Evolutionary conservation across 2,329 filamentous ascomycete genomes (phyloP), one percentile per base, ranked within the genome.

Genomic region (Scopulariopsis brevicaulis): DNA sequence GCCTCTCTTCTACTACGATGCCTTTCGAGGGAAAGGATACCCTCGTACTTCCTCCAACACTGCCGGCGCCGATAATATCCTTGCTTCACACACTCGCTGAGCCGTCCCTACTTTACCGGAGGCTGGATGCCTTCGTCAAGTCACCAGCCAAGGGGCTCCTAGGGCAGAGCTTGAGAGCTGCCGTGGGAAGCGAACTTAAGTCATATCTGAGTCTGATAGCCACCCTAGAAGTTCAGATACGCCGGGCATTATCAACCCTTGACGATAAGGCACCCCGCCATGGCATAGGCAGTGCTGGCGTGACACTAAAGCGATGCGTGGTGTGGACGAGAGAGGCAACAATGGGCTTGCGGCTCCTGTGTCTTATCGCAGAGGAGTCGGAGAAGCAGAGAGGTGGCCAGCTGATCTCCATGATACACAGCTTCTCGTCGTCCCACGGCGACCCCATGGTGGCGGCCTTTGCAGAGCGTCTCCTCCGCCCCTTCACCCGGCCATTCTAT

Each of bases 271-370:
- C 82, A 4, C 83, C 87, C 2, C 79, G 85, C 53, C 81, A 82
- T 52, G 86, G 87, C 1, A 84, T 95, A 57, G 87, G 90, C 6
- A 94, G 92, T 65, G 86, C 89, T 1, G 91, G 92, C 1, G 93
- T 99, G 15, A 99, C 94, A 0, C 75, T 99, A 55, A 97, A 97
- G 70, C 81, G 94, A 68, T 97, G 93, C 65, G 88, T 99, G 2
- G 88, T 99, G 25, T 99, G 95, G 95, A 97, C 92, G 10, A 84
- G 93, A 64, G 95, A 99, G 70, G 90, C 94, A 7, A 99, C 94
- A 1, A 95, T 97, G 86, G 94, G 92, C 0, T 73, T 99, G 64
- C 84, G 94, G 18, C 76, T 99, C 58, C 92, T 99, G 88, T 95
- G 90, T 65, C 72, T 96, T 59, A 96, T 99, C 66, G 90, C 95